These are phyloP conservation scores for Solanum sejunctum DNA, from an alignment of 257 asterid genomes.

Conservation along the genomic window DNA sequence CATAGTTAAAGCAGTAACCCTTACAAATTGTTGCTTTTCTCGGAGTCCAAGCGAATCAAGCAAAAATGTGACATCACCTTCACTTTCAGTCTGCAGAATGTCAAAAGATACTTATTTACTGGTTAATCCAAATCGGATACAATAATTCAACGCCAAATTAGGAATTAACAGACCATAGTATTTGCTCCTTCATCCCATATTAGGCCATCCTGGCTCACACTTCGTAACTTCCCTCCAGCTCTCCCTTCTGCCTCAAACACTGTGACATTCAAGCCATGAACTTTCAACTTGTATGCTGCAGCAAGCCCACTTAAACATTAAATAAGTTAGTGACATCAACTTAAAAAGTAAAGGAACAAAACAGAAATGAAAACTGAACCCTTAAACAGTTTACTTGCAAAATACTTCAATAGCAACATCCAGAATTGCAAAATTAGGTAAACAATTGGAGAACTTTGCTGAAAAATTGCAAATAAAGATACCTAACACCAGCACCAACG, in stretches of 20 bases:
- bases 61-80: slow-evolving; percentile 58
- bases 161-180: slow-evolving; percentile 53
- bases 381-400: not conserved
- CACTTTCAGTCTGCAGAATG: slow-evolving; percentile 65
- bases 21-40: slow-evolving; percentile 74
- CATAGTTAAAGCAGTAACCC: slow-evolving; percentile 4
- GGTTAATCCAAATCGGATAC: not conserved
- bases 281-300: slow-evolving; percentile 84
- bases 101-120: slow-evolving; percentile 1
- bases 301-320: slow-evolving; percentile 63
- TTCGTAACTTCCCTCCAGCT: slow-evolving; percentile 80
- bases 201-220: slow-evolving; percentile 53
- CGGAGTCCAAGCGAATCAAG: slow-evolving; percentile 74
- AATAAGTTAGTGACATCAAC: not conserved
- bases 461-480: not conserved
- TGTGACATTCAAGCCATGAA: slow-evolving; percentile 66
- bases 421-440: not conserved
- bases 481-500: not conserved
- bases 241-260: slow-evolving; percentile 74
- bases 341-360: not conserved
- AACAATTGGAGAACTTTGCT: too few relatives aligned
- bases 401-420: not conserved
- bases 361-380: not conserved
- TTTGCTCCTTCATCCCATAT: slow-evolving; percentile 98
- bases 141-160: not conserved